These are phyloP conservation scores for Xylaria flabelliformis DNA, from an alignment of 495 filamentous ascomycete species.

Conservation along the genomic window DNA sequence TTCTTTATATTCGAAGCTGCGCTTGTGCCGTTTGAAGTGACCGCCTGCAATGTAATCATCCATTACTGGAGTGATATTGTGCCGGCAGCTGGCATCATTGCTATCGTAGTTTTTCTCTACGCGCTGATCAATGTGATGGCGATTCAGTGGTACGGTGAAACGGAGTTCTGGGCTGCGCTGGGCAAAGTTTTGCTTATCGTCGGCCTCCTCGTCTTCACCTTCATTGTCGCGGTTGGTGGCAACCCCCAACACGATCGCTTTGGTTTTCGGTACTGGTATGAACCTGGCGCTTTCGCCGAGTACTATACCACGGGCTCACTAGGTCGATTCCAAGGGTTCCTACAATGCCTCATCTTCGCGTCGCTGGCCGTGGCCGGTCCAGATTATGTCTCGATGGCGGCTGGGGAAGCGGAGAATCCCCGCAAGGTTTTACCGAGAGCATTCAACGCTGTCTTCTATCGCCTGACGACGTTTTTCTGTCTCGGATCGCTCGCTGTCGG, in stretches of 20 bases:
- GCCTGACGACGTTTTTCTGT: slow-evolving; percentile 72
- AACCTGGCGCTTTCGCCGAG: slow-evolving; percentile 70
- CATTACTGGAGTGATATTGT: slow-evolving; percentile 68
- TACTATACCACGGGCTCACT: slow-evolving; percentile 61
- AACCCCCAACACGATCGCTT: slow-evolving; percentile 68
- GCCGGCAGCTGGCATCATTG: slow-evolving; percentile 63
- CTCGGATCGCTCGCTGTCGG: slow-evolving; percentile 68
- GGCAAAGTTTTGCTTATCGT: slow-evolving; percentile 69
- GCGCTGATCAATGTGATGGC: slow-evolving; percentile 61
- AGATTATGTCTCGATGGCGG: slow-evolving; percentile 76
- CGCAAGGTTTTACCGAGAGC: slow-evolving; percentile 65
- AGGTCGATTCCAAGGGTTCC: slow-evolving; percentile 69
- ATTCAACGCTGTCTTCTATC: slow-evolving; percentile 72
- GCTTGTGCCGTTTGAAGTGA: slow-evolving; percentile 69
- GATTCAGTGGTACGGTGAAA: slow-evolving; percentile 68
- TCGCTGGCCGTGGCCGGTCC: slow-evolving; percentile 74
- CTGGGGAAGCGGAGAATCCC: slow-evolving; percentile 72
- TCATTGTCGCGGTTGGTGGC: slow-evolving; percentile 72
- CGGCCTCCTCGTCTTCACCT: slow-evolving; percentile 67
- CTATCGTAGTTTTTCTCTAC: slow-evolving; percentile 64
- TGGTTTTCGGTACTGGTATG: slow-evolving; percentile 73
- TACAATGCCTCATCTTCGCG: slow-evolving; percentile 69
- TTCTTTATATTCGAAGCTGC: slow-evolving; percentile 68
- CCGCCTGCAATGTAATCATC: slow-evolving; percentile 66
- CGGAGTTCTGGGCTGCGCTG: slow-evolving; percentile 69